Conservation (phyloP, 179 eudicot genomes). For the Nepenthes alata region DNA sequence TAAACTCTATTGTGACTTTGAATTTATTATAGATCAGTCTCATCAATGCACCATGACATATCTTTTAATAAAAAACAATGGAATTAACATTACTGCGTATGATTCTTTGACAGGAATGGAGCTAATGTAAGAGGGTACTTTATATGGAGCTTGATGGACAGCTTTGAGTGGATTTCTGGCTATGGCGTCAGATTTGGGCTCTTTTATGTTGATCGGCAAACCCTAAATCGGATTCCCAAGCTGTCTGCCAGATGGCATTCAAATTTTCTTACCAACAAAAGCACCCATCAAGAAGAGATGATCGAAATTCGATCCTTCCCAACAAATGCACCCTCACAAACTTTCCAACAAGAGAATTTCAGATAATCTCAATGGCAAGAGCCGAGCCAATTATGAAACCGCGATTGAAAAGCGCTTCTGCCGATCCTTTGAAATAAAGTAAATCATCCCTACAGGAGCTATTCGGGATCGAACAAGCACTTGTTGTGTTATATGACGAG, state of each 20-base stretch:
- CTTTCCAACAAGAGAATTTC: no score
- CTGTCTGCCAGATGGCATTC: slow-evolving; percentile 51
- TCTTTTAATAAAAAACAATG: background rate
- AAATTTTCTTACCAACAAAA: slow-evolving; percentile 17
- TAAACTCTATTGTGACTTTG: no score
- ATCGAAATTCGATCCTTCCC: background rate
- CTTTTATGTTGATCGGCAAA: slow-evolving; percentile 37
- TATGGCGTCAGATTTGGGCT: slow-evolving; percentile 36
- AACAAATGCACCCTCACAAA: background rate
- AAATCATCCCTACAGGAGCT: no score
- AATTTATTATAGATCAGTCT: background rate
- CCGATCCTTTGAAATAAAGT: no score
- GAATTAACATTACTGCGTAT: background rate
- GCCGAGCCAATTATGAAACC: no score
- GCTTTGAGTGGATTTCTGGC: slow-evolving; percentile 46
- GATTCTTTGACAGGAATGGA: slow-evolving; percentile 32
- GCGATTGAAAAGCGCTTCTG: no score
- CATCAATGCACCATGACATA: no score
- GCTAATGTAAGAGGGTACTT: slow-evolving; percentile 65
- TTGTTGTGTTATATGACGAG: no score
- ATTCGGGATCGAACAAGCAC: no score
- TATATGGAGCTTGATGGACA: slow-evolving; percentile 57
- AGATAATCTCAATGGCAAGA: no score
- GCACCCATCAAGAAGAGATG: background rate
- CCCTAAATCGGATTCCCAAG: slow-evolving; percentile 39